phyloP scores from a whole-genome alignment of 176 grass and related monocot species.

The Eleusine indica region DNA sequence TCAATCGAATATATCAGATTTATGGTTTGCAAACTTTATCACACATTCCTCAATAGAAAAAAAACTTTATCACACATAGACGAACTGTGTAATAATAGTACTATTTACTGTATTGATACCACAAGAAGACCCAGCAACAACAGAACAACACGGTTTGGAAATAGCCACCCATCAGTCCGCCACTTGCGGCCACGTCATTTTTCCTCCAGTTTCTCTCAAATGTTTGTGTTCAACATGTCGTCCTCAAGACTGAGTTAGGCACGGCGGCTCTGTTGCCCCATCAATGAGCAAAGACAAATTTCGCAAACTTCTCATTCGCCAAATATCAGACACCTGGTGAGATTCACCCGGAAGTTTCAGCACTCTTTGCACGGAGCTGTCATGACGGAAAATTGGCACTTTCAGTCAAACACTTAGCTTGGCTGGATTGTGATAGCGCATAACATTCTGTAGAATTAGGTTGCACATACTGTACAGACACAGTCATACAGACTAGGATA shows the following conservation, averaged over 20 bases:
- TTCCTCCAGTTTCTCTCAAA: not conserved
- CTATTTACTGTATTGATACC: too few relatives aligned
- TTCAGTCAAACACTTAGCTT: not conserved
- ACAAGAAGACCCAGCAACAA: too few relatives aligned
- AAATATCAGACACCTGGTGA: constrained; percentile 16
- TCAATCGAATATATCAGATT: too few relatives aligned
- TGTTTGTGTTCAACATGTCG: not conserved
- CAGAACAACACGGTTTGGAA: not conserved
- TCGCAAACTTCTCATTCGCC: not conserved
- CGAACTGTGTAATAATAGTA: too few relatives aligned
- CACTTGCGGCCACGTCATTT: not conserved
- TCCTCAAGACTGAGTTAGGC: constrained; percentile 9
- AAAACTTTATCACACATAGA: too few relatives aligned
- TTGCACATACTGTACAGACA: not conserved
- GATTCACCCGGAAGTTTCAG: not conserved
- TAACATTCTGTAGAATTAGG: not conserved
- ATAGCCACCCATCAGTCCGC: not conserved
- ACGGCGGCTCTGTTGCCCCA: not conserved
- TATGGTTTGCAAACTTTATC: too few relatives aligned
- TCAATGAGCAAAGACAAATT: not conserved
- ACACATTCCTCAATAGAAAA: too few relatives aligned
- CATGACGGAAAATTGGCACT: not conserved
- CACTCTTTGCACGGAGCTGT: not conserved
- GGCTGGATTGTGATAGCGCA: not conserved
- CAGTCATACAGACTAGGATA: not conserved